These are phyloP conservation scores for Ziziphus jujuba DNA, from an alignment of 306 rosid genomes.

Conservation along the genomic window DNA sequence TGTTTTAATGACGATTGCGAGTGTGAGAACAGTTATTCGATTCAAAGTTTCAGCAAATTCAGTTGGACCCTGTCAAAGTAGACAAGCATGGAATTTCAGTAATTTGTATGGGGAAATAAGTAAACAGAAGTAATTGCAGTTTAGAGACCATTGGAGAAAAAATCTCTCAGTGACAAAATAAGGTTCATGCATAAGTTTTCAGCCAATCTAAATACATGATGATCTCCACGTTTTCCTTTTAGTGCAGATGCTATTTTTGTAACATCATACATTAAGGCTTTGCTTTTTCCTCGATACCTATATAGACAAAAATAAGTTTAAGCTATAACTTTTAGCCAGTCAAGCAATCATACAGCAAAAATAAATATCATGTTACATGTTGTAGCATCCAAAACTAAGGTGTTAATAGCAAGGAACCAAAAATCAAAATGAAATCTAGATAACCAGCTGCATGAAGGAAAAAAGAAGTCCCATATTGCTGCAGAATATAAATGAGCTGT, in stretches of 20 bases:
- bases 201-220: conserved; percentile 91
- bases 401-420: too few relatives aligned
- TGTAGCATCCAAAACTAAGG: too few relatives aligned
- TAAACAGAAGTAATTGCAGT: conserved; percentile 18
- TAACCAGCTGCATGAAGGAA: too few relatives aligned
- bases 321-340: conserved; percentile 22
- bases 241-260: conserved; percentile 88
- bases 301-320: conserved; percentile 28
- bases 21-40: conserved; percentile 77
- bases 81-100: conserved; percentile 18
- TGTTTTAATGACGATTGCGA: conserved; percentile 90
- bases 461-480: too few relatives aligned
- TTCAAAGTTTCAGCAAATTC: conserved; percentile 93
- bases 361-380: background rate
- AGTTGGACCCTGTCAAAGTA: conserved; percentile 77
- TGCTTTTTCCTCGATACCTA: conserved; percentile 94
- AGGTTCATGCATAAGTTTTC: conserved; percentile 97
- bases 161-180: conserved; percentile 86
- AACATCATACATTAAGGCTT: conserved; percentile 95
- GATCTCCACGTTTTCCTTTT: conserved; percentile 88
- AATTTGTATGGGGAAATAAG: conserved; percentile 17
- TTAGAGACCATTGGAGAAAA: conserved; percentile 65
- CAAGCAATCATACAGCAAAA: conserved; percentile 3
- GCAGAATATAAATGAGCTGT: background rate
- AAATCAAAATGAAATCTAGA: too few relatives aligned